A percentile compares a stretch with the other conserved stretches of the same genome.
These are phyloP conservation scores for Colletotrichum australisinense DNA, from an alignment of 2,329 filamentous ascomycete genomes.

Conservation along the genomic window DNA sequence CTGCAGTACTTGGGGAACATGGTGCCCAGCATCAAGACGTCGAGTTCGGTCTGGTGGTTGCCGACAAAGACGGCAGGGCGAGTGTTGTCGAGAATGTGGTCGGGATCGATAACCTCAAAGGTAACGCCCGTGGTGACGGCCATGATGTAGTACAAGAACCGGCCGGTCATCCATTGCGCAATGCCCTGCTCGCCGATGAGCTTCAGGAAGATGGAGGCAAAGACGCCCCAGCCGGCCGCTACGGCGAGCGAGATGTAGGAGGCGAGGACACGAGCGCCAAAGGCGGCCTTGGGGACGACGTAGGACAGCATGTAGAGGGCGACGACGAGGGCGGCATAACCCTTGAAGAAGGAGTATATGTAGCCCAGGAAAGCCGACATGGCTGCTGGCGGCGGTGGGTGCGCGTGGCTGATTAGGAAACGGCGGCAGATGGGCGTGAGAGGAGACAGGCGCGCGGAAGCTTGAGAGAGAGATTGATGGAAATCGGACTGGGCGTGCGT, in stretches of 20 bases:
- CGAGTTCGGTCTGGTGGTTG: slow-evolving; percentile 97
- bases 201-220: slow-evolving; percentile 78
- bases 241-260: slow-evolving; percentile 72
- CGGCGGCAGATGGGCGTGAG: slow-evolving; percentile 25
- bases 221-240: slow-evolving; percentile 78
- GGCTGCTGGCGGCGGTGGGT: slow-evolving; percentile 26
- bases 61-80: slow-evolving; percentile 91
- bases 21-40: slow-evolving; percentile 89
- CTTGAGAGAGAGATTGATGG: background rate
- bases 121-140: slow-evolving; percentile 78
- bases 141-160: slow-evolving; percentile 86
- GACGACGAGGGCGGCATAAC: slow-evolving; percentile 63
- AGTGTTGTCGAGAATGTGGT: slow-evolving; percentile 69
- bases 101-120: slow-evolving; percentile 78
- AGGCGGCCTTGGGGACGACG: slow-evolving; percentile 69
- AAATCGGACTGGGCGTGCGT: slow-evolving; percentile 27
- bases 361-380: slow-evolving; percentile 52
- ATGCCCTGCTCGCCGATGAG: slow-evolving; percentile 78
- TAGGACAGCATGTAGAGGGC: slow-evolving; percentile 73
- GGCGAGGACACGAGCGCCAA: slow-evolving; percentile 76
- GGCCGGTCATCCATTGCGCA: slow-evolving; percentile 86
- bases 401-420: slow-evolving; percentile 22
- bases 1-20: slow-evolving; percentile 93
- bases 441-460: slow-evolving; percentile 28
- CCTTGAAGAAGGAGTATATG: slow-evolving; percentile 59